These are phyloP conservation scores for Penicillium lagena DNA, from an alignment of 495 filamentous ascomycete species.

Conservation along the genomic window DNA sequence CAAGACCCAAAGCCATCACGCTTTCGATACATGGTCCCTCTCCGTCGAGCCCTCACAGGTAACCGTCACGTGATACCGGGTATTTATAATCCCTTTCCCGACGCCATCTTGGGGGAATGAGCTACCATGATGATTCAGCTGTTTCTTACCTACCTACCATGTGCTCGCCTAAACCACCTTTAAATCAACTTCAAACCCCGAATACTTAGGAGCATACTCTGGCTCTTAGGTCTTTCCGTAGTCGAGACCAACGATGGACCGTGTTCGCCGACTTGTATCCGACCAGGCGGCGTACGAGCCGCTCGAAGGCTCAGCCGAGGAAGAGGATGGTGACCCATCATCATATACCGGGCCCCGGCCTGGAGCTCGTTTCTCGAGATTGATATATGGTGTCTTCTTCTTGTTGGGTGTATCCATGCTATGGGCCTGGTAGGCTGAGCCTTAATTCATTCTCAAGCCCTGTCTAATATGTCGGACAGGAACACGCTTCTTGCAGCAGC, in stretches of 20 bases:
- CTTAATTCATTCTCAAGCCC: background rate
- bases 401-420: conserved; percentile 91
- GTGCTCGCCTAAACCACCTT: background rate
- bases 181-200: background rate
- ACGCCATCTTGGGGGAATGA: no score
- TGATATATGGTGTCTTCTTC: conserved; percentile 80
- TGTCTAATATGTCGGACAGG: conserved; percentile 40
- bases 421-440: conserved; percentile 77
- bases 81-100: no score
- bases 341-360: conserved; percentile 5
- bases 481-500: conserved; percentile 98
- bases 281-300: conserved; percentile 51
- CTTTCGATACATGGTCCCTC: no score
- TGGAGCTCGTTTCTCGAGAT: conserved; percentile 55
- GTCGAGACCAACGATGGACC: conserved; percentile 27
- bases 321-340: conserved; percentile 18
- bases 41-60: no score
- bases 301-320: conserved; percentile 36
- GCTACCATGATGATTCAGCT: no score
- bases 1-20: no score
- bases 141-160: no score
- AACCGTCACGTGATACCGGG: no score
- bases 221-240: no score
- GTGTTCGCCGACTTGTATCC: conserved; percentile 41
- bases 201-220: no score